These are phyloP conservation scores for Salvia sclarea DNA, from an alignment of 305 asterid genomes.

Conservation along the genomic window DNA sequence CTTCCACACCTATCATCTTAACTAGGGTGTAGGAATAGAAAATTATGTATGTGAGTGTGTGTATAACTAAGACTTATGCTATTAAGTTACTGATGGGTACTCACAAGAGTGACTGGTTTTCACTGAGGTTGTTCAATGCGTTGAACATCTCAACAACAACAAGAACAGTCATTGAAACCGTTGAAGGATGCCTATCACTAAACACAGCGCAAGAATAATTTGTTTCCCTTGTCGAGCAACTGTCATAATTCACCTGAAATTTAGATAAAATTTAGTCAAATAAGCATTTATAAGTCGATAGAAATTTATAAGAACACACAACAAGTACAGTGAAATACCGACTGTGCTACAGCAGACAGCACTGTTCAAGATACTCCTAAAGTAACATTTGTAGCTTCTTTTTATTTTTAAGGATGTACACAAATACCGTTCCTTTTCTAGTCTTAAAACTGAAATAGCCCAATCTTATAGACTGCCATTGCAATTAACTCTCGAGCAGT, in stretches of 20 bases:
- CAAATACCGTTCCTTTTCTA: background rate
- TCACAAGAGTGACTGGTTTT: slow-evolving; percentile 95
- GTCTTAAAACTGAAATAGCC: background rate
- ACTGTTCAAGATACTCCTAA: background rate
- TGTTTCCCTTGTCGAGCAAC: slow-evolving; percentile 88
- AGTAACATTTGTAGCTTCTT: background rate
- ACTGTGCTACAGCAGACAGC: slow-evolving; percentile 12
- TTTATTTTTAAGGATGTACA: background rate
- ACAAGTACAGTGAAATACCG: background rate
- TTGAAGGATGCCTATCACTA: slow-evolving; percentile 91
- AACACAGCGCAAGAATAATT: slow-evolving; percentile 75
- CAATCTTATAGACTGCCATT: background rate
- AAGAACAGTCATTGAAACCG: slow-evolving; percentile 96
- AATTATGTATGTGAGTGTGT: background rate
- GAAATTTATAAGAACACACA: background rate
- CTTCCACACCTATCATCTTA: background rate
- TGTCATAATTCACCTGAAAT: slow-evolving; percentile 87
- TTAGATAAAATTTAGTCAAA: slow-evolving; percentile 33
- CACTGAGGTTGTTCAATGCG: slow-evolving; percentile 96
- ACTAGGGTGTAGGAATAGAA: slow-evolving; percentile 6
- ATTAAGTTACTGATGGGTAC: slow-evolving; percentile 35
- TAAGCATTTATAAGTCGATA: background rate
- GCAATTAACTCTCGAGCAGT: background rate
- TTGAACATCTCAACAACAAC: slow-evolving; percentile 99
- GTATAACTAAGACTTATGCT: background rate